Evolutionary conservation across 768 basidiomycete genomes (phyloP), one percentile per base, ranked within the genome.

Genomic region (Rickenella mellea): DNA sequence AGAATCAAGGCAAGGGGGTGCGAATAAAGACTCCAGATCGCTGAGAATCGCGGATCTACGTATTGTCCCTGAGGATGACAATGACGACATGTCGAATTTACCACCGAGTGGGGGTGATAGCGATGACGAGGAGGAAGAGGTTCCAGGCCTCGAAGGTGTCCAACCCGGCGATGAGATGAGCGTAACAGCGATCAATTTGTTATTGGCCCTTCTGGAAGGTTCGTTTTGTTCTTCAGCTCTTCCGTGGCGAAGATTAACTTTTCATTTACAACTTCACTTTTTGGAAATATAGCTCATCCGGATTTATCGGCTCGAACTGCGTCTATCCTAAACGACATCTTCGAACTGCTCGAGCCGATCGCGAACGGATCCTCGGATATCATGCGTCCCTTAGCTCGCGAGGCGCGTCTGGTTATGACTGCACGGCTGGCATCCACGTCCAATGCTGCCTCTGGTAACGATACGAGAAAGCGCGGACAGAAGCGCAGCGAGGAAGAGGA

Each of bases 161-260:
- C 35, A 61, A 59, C 19, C 60, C 63, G 5, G 73, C 51, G 69
- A 78, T 25, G 82, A 83, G 42, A 74, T 94, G 67, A 66, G 73
- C 0, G 74, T 78, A 46, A 94, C 90, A 0, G 77, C 88, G 1
- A 59, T 96, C 17, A 85, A 82, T 45, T 61, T 96, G 0, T 62
- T 98, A 20, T 71, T 98, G 3, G 80, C 92, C 1, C 72, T 89
- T 27, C 69, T 97, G 22, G 91, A 94, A 77, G 85, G 93, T 90
- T 47, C 45, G 60, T 39, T 19, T 10, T 36, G 33, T 2, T 17
- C 3, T 19, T 36, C 6, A 10, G 2, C 5, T 22, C 41, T 24
- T 31, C 5, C 25, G 29, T 27, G 21, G 17, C 20, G 19, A 17
- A 11, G 24, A 2, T 11, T 9, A 17, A 10, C 9, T 9, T 21